phyloP scores from a whole-genome alignment of 129 eudicot species.

The Chrysanthemum makinoi region DNA sequence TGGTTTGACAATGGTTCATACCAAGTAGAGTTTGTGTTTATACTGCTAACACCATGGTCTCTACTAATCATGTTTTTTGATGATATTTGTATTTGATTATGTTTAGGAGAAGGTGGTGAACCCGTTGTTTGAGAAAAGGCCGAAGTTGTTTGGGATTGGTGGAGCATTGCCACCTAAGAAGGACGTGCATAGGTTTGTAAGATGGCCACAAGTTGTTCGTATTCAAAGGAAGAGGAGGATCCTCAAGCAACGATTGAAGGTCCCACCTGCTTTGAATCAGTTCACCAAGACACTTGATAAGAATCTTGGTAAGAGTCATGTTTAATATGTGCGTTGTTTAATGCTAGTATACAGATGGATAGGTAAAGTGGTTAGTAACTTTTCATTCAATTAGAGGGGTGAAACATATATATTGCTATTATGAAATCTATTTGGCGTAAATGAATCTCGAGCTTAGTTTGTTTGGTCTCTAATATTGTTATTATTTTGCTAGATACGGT shows the following conservation, averaged over 20 bases:
- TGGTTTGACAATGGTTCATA: background rate
- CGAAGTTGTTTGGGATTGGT: constrained; percentile 87
- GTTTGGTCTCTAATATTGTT: background rate
- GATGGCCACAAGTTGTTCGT: constrained; percentile 84
- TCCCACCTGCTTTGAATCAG: constrained; percentile 87
- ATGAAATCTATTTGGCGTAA: too few species aligned
- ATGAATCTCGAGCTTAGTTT: too few species aligned
- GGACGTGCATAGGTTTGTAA: constrained; percentile 73
- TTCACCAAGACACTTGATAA: constrained; percentile 87
- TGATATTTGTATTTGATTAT: background rate
- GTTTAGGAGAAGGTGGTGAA: constrained; percentile 60
- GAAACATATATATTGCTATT: too few species aligned
- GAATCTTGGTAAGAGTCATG: constrained; percentile 51
- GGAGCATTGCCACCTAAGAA: constrained; percentile 92
- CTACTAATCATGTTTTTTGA: background rate
- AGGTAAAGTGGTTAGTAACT: background rate
- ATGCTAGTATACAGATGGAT: background rate
- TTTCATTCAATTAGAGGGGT: too few species aligned
- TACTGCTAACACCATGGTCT: too few species aligned
- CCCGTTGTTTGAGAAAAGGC: constrained; percentile 78
- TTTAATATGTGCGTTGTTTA: background rate
- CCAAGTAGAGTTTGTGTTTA: background rate
- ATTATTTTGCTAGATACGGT: background rate
- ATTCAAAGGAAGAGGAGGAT: constrained; percentile 87
- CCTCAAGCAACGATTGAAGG: constrained; percentile 89